Evolutionary conservation across 257 asterid species (phyloP).

Genomic region (Fraxinus quadrangulata): DNA sequence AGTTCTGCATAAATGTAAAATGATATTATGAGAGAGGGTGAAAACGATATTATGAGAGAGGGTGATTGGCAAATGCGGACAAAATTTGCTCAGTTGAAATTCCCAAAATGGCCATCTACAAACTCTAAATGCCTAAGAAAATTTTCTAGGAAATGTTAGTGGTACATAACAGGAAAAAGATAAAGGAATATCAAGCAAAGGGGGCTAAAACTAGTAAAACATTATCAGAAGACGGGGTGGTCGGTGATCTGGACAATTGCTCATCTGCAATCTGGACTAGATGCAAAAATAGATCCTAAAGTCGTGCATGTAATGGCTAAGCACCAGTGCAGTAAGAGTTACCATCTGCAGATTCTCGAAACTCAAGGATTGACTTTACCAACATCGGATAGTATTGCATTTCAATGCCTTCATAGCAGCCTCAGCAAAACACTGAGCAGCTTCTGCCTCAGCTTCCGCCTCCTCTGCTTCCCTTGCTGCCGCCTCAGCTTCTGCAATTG

Average conservation of each 20-base stretch:
- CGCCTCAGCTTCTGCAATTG: slow-evolving; percentile 78
- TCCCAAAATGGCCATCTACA: neutral
- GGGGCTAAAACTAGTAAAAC: neutral
- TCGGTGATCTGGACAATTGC: neutral
- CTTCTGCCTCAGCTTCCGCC: slow-evolving; percentile 93
- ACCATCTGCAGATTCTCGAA: slow-evolving; percentile 7
- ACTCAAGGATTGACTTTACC: slow-evolving; percentile 43
- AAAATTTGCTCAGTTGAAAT: neutral
- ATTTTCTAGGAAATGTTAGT: neutral
- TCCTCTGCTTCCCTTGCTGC: slow-evolving; percentile 93
- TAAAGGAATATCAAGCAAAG: neutral
- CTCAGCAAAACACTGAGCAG: slow-evolving; percentile 81
- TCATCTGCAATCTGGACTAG: neutral
- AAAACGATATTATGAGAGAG: neutral
- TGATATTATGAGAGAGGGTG: neutral
- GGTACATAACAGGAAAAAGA: neutral
- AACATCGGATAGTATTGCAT: slow-evolving; percentile 58
- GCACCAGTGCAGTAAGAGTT: neutral
- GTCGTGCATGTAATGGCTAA: neutral
- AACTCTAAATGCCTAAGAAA: neutral
- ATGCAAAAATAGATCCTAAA: neutral
- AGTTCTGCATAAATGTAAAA: neutral
- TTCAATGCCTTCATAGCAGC: slow-evolving; percentile 64
- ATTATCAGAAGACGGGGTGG: neutral
- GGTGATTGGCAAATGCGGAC: neutral